Conservation (phyloP, 179 eudicot species). For the Spinacia oleracea region DNA sequence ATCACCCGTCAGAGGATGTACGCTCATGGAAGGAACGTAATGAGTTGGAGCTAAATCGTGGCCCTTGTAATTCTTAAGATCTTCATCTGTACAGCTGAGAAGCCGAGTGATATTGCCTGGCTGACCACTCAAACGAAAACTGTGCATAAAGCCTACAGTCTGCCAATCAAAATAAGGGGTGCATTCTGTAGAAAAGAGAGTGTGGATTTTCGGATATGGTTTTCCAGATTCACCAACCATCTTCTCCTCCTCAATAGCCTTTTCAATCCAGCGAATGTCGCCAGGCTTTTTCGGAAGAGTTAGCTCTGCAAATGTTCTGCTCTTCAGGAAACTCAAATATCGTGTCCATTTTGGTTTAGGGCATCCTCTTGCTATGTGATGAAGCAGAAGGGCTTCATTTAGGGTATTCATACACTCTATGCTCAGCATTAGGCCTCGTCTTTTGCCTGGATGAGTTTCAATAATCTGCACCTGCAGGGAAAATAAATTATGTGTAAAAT, state of each 20-base stretch:
- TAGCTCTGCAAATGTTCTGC: slow-evolving; percentile 70
- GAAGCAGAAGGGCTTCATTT: slow-evolving; percentile 76
- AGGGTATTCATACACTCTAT: slow-evolving; percentile 81
- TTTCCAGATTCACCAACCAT: slow-evolving; percentile 43
- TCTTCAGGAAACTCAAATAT: slow-evolving; percentile 78
- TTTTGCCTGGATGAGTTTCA: slow-evolving; percentile 63
- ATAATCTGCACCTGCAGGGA: slow-evolving; percentile 61
- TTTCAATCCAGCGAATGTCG: slow-evolving; percentile 45
- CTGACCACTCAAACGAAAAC: slow-evolving; percentile 81
- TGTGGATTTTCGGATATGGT: slow-evolving; percentile 69
- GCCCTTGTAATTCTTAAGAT: slow-evolving; percentile 69
- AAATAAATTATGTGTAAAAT: slow-evolving; percentile 10
- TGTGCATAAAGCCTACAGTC: slow-evolving; percentile 82
- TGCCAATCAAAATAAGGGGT: slow-evolving; percentile 92
- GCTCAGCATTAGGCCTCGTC: slow-evolving; percentile 62
- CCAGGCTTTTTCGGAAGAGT: slow-evolving; percentile 68
- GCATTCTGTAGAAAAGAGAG: slow-evolving; percentile 88
- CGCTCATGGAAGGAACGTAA: slow-evolving; percentile 89
- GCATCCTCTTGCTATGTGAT: slow-evolving; percentile 75
- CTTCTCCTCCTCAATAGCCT: slow-evolving; percentile 30
- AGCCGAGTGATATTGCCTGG: slow-evolving; percentile 90
- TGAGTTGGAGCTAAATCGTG: slow-evolving; percentile 91
- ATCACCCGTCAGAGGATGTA: slow-evolving; percentile 86
- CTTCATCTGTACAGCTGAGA: slow-evolving; percentile 94
- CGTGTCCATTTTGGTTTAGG: slow-evolving; percentile 83